Evolutionary conservation across 495 filamentous ascomycete species (phyloP).

Genomic region (Hypoxylon perforatum): DNA sequence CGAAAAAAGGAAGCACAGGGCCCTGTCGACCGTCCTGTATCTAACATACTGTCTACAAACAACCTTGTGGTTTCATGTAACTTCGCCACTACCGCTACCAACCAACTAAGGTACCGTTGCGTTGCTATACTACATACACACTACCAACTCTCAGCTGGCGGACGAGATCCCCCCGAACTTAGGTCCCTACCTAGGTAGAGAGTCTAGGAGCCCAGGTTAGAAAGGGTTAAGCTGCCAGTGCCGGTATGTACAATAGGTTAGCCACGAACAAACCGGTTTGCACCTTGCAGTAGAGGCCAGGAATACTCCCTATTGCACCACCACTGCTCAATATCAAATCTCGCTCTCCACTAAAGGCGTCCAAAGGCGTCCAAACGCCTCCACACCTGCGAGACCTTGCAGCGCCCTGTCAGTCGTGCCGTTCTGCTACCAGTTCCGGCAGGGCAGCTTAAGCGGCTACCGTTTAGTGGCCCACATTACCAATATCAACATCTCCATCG

Average conservation of each 20-base stretch:
- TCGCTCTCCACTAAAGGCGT: constrained; percentile 31
- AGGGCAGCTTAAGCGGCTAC: constrained; percentile 39
- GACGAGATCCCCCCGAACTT: no score
- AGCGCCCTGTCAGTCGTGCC: constrained; percentile 35
- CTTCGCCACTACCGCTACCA: constrained; percentile 12
- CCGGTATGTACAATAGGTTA: constrained; percentile 14
- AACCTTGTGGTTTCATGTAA: constrained; percentile 13
- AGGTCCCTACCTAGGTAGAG: no score
- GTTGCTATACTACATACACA: no score
- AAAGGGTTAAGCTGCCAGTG: not conserved
- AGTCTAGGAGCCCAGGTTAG: no score
- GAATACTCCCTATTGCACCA: constrained; percentile 37
- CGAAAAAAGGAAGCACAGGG: not conserved
- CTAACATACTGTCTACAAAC: not conserved
- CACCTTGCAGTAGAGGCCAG: constrained; percentile 27
- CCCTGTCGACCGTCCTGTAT: not conserved
- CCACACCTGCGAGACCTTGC: constrained; percentile 43
- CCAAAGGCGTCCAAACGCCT: constrained; percentile 26
- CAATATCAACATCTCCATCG: constrained; percentile 45
- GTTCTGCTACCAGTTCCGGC: constrained; percentile 39
- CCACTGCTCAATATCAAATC: constrained; percentile 23
- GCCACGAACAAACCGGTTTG: constrained; percentile 22
- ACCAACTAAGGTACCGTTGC: no score
- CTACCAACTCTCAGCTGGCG: no score
- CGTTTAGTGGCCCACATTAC: constrained; percentile 44